A percentile compares a stretch with the other conserved stretches of the same genome.
Conservation (phyloP, 1,284 basidiomycete species). For the Ceratobasidium sp. region DNA sequence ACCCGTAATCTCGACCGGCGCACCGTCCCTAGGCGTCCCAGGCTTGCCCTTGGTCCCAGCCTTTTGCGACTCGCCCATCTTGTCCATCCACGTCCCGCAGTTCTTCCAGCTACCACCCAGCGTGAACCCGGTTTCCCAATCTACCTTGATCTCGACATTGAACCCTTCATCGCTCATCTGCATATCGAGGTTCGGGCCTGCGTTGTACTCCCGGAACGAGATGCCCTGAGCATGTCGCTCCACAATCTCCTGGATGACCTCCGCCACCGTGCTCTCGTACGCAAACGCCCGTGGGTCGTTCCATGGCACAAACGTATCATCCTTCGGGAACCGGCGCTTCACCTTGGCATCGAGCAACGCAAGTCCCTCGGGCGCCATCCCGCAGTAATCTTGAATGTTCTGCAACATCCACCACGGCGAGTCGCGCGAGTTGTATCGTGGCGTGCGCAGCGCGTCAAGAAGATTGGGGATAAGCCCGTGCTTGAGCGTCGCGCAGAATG, state of each 20-base stretch:
- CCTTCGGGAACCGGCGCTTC: conserved; percentile 88
- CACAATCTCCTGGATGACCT: conserved; percentile 94
- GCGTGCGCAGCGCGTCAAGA: conserved; percentile 82
- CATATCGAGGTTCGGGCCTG: conserved; percentile 92
- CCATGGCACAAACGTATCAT: conserved; percentile 94
- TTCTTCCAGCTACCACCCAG: conserved; percentile 86
- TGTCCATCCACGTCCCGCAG: conserved; percentile 96
- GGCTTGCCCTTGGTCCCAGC: conserved; percentile 95
- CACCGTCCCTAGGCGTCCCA: conserved; percentile 93
- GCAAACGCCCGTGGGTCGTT: conserved; percentile 84
- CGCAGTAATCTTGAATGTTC: conserved; percentile 94
- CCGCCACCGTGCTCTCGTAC: conserved; percentile 82
- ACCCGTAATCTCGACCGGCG: conserved; percentile 94
- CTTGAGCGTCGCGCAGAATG: conserved; percentile 79
- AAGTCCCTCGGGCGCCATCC: conserved; percentile 83
- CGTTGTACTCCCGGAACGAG: conserved; percentile 94
- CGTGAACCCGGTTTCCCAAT: conserved; percentile 93
- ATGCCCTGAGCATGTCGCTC: conserved; percentile 94
- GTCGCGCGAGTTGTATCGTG: conserved; percentile 90
- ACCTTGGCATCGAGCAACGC: conserved; percentile 81
- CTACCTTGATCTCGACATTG: conserved; percentile 90
- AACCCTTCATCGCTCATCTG: conserved; percentile 95
- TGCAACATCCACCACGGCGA: conserved; percentile 99
- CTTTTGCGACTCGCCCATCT: conserved; percentile 90
- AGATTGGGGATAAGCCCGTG: conserved; percentile 94